Base-by-base conservation (phyloP, 208 protist genomes). In the Wallacemonas sp. region DNA sequence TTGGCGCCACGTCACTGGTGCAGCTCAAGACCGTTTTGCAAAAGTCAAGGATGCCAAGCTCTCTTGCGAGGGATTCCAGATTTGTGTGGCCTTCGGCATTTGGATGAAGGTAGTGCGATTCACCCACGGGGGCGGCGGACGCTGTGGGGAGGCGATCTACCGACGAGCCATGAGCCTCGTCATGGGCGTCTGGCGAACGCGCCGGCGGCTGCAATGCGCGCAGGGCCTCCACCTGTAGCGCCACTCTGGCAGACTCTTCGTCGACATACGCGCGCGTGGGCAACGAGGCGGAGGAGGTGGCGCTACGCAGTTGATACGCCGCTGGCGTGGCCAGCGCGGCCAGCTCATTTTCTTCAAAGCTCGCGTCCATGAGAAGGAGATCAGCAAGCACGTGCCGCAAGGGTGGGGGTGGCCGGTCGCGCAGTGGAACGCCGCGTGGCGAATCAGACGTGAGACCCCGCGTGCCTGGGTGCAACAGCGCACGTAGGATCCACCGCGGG, bases 21-120 rank as follows among this genome's bases (percentile, higher is more conserved):
- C 26, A 24, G 50, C 50, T 41, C n/a, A 57, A 19, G 6, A 57
- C 5, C n/a, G 50, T 57, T 24, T 39, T 33, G 13, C 33, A 15
- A 57, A 57, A 57, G 29, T 57, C 50, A 3, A 57, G 29, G 13
- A 57, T 57, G 50, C 50, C 21, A 4, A 57, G 50, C 32, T 57
- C 50, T 24, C 50, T 57, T 5, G 50, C 50, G 30, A 57, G 32
- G 50, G 38, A 57, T 4, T 34, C 30, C 15, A 57, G 29, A 19
- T 57, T 32, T 24, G 3, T 13, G n/a, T 57, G 50, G 9, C 9
- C 24, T 19, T 41, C 50, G 5, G 6, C 13, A 32, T 32, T 26
- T 27, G 50, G 50, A 13, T 26, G 50, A 38, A 57, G 38, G 12
- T 38, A 32, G 15, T 57, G 50, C n/a, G 50, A 32, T 10, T 33